A percentile compares a stretch with the other conserved stretches of the same genome.
Conservation (phyloP, 768 basidiomycete species). For the Suillus clintonianus region DNA sequence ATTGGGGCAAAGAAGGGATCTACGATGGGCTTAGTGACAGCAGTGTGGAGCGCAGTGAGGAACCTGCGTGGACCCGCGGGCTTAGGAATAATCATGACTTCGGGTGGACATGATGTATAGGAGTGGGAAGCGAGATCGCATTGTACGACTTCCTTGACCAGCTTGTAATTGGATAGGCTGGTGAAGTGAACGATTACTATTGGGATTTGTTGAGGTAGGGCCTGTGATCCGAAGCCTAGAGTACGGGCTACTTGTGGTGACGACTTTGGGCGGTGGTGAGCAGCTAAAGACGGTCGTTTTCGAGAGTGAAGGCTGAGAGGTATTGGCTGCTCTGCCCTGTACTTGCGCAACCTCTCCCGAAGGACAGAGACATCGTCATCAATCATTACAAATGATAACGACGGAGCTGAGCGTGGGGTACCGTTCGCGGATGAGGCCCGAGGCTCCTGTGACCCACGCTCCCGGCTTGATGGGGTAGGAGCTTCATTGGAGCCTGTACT, state of each 20-base stretch:
- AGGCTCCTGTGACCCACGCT: slow-evolving; percentile 19
- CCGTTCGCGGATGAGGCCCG: slow-evolving; percentile 19
- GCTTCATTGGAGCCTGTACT: slow-evolving; percentile 14
- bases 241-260: slow-evolving; percentile 75
- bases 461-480: slow-evolving; percentile 5
- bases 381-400: slow-evolving; percentile 77
- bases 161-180: slow-evolving; percentile 84
- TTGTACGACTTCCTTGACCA: slow-evolving; percentile 83
- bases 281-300: slow-evolving; percentile 69
- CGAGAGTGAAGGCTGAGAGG: slow-evolving; percentile 45
- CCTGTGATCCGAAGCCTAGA: slow-evolving; percentile 37
- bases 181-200: slow-evolving; percentile 82
- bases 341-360: slow-evolving; percentile 67
- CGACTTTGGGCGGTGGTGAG: slow-evolving; percentile 75
- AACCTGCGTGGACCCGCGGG: slow-evolving; percentile 94
- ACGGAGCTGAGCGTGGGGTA: slow-evolving; percentile 23
- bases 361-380: slow-evolving; percentile 89
- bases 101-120: slow-evolving; percentile 60
- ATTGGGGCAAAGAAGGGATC: slow-evolving; percentile 95
- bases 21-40: slow-evolving; percentile 79
- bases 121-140: slow-evolving; percentile 51
- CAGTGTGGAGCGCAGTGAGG: slow-evolving; percentile 89
- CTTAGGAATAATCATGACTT: slow-evolving; percentile 96
- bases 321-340: slow-evolving; percentile 54
- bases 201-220: slow-evolving; percentile 33